Evolutionary conservation across 768 basidiomycete species (phyloP), one percentile per base, ranked within the genome.

Genomic region (Chalciporus piperatus): DNA sequence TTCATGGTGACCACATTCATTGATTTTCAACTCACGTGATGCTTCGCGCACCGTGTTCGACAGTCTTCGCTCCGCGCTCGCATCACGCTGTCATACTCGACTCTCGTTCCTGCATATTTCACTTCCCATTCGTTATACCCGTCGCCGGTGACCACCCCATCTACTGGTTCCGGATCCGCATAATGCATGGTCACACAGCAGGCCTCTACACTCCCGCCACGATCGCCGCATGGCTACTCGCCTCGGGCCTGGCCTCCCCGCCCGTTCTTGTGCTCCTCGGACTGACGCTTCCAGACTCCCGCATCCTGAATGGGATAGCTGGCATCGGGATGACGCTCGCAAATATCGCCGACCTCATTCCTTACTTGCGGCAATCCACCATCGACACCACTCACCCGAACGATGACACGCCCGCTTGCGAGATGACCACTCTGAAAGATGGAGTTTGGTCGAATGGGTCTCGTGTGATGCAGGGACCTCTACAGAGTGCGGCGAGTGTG

Each of bases 191-290:
- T 48, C 57, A 46, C 56, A 66, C 58, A 52, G 58, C 57, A 56
- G 63, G 63, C 32, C 65, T 65, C 57, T 64, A 67, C 52, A 59
- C 57, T 35, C 64, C 59, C 45, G 48, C 47, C 19, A 32, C 62
- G 30, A 64, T 57, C 35, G 45, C 52, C 9, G 35, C 55, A 51
- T 61, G 63, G 63, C 50, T 65, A 20, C 55, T 49, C 48, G 42
- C 53, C 51, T 54, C 23, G 19, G 63, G 63, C 47, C 35, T 55
- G 9, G 63, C 63, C 16, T 67, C 65, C 13, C 62, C 63, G 9
- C 65, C 63, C 22, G 27, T 43, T 33, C 59, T 67, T 16, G 62
- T 65, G 11, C 23, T 50, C 41, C 42, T 67, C 14, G 59, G 63
- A 3, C 45, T 65, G 35, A 57, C 53, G 41, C 63, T 67, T 41